phyloP scores from a whole-genome alignment of 2,329 filamentous ascomycete species.

The Hymenoscyphus occultus region DNA sequence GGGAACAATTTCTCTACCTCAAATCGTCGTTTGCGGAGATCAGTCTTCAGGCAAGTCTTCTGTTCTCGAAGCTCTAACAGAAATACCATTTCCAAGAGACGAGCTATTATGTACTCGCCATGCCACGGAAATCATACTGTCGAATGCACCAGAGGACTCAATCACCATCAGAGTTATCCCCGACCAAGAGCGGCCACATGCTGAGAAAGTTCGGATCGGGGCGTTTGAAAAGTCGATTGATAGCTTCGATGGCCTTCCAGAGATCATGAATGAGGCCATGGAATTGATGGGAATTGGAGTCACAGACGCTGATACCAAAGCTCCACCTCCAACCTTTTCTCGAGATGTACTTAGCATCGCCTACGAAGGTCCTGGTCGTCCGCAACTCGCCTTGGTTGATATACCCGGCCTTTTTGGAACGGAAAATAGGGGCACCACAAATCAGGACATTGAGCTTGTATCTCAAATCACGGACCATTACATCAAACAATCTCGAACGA shows the following conservation, averaged over 20 bases:
- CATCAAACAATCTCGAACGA: slow-evolving; percentile 42
- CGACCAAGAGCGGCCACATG: slow-evolving; percentile 46
- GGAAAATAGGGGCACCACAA: slow-evolving; percentile 4
- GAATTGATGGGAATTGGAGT: slow-evolving; percentile 27
- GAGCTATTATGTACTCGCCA: slow-evolving; percentile 60
- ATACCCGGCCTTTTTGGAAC: slow-evolving; percentile 35
- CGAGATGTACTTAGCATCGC: slow-evolving; percentile 33
- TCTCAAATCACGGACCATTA: slow-evolving; percentile 38
- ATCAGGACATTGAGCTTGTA: slow-evolving; percentile 18
- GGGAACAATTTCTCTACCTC: slow-evolving; percentile 51
- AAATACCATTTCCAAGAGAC: slow-evolving; percentile 58
- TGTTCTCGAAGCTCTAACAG: slow-evolving; percentile 61
- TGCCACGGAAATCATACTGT: slow-evolving; percentile 46
- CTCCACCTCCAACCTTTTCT: slow-evolving; percentile 24
- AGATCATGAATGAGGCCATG: slow-evolving; percentile 32
- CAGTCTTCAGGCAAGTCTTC: slow-evolving; percentile 64
- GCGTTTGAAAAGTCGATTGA: slow-evolving; percentile 28
- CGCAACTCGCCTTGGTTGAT: slow-evolving; percentile 36
- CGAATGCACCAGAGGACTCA: slow-evolving; percentile 39
- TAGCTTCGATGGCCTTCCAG: slow-evolving; percentile 31
- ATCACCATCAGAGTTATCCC: slow-evolving; percentile 55
- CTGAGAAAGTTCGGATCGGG: slow-evolving; percentile 47
- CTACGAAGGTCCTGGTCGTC: slow-evolving; percentile 26
- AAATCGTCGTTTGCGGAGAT: slow-evolving; percentile 63
- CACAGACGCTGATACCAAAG: not conserved